Percentiles rank a stretch among this genome's conserved stretches.
phyloP scores from a whole-genome alignment of 306 rosid species.

The Lathyrus sativus region DNA sequence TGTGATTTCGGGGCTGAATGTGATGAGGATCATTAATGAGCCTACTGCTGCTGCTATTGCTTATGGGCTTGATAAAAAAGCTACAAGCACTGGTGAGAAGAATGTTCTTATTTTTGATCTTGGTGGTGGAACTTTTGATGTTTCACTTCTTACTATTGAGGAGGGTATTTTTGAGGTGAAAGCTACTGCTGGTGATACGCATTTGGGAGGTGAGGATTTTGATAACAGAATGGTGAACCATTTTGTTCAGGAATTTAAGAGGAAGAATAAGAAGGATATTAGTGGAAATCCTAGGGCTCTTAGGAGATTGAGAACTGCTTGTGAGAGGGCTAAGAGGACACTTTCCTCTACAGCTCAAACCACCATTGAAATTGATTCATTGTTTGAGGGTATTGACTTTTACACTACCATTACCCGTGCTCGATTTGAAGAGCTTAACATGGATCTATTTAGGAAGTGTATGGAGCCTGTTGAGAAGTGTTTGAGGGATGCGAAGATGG shows the following conservation, averaged over 20 bases:
- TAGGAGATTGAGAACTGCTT: constrained; percentile 60
- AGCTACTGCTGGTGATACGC: constrained; percentile 63
- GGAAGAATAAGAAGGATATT: constrained; percentile 55
- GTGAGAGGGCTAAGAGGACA: constrained; percentile 64
- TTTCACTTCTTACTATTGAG: constrained; percentile 55
- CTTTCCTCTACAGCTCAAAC: constrained; percentile 57
- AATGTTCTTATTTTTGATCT: constrained; percentile 59
- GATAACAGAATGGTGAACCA: constrained; percentile 63
- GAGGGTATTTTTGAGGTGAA: constrained; percentile 61
- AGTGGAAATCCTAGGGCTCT: constrained; percentile 54
- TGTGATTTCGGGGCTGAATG: constrained; percentile 57
- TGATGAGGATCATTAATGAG: constrained; percentile 59
- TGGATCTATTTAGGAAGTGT: constrained; percentile 61
- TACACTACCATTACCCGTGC: constrained; percentile 56
- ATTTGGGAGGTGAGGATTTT: constrained; percentile 67
- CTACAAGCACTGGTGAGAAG: constrained; percentile 41
- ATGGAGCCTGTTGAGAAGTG: constrained; percentile 60
- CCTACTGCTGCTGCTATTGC: constrained; percentile 64
- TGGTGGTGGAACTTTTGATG: constrained; percentile 64
- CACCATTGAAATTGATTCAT: constrained; percentile 55
- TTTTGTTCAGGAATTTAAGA: constrained; percentile 61
- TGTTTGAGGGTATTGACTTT: constrained; percentile 58
- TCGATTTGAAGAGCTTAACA: constrained; percentile 58
- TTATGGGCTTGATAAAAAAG: constrained; percentile 60
- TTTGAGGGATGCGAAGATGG: constrained; percentile 63